These are phyloP conservation scores for Lithospermum erythrorhizon DNA, from an alignment of 257 asterid genomes.

Conservation along the genomic window DNA sequence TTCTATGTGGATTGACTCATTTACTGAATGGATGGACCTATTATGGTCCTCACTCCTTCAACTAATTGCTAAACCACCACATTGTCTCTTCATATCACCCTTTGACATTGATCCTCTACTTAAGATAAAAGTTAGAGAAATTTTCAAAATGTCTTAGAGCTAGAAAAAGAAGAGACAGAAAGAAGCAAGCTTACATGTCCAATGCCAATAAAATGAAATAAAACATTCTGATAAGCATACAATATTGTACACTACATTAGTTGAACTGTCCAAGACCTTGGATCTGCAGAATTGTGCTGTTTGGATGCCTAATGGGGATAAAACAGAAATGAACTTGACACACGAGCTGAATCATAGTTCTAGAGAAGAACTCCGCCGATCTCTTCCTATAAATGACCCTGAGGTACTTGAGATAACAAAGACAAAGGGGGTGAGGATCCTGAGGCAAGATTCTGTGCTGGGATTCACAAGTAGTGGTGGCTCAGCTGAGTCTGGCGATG, in stretches of 20 bases:
- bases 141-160: constrained; percentile 38
- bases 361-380: constrained; percentile 11
- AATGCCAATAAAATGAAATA: constrained; percentile 35
- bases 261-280: constrained; percentile 34
- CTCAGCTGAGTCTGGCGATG: constrained; percentile 22
- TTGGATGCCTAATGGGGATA: constrained; percentile 37
- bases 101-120: constrained; percentile 33
- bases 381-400: constrained; percentile 26
- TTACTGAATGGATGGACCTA: constrained; percentile 34
- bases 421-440: constrained; percentile 30
- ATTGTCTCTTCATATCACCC: constrained; percentile 40
- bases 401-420: constrained; percentile 30
- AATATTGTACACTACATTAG: constrained; percentile 31
- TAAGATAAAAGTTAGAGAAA: constrained; percentile 33
- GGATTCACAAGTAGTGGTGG: constrained; percentile 30
- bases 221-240: constrained; percentile 38
- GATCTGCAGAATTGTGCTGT: constrained; percentile 41
- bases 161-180: constrained; percentile 36
- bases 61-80: constrained; percentile 33
- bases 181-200: constrained; percentile 37
- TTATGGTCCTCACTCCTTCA: constrained; percentile 30
- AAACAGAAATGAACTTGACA: constrained; percentile 31
- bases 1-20: constrained; percentile 39
- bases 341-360: constrained; percentile 28
- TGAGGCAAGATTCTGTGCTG: constrained; percentile 26